Base-by-base conservation (phyloP, 306 rosid species). In the Hippophae rhamnoides region DNA sequence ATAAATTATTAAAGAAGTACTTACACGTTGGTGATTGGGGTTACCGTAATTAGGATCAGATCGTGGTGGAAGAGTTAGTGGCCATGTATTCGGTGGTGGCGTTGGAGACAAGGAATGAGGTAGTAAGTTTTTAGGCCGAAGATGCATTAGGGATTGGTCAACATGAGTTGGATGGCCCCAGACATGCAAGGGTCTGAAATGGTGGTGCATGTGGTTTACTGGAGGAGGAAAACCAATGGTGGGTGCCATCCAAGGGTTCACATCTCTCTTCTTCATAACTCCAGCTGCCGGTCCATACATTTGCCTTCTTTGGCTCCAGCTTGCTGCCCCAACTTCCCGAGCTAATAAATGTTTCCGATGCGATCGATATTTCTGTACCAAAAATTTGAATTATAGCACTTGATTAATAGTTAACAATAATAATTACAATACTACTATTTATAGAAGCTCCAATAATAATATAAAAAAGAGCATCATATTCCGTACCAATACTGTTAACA, bases 311-410 rank as follows among this genome's bases (percentile, higher is more conserved):
- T 85, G 87, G 40, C 77, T 87, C 98, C 95, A 87, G 60, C 78
- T 85, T 47, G 96, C 95, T 7, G 98, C 96, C 67, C 83, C 96
- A 7, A 95, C 96, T 56, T 92, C 98, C 62, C 96, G 95, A 6
- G 95, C 98, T 13, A 83, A 67, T 79, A 92, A 64, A 74, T 92
- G 98, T 67, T 85, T 92, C 69, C 93, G 80, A 75, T 85, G 96
- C 4, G 96, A 92, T 52, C 98, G 68, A 71, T 92, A 87, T 77
- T 92, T 92, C 98, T 92, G 86, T 57, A 66, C 57, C 38, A 31
- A 31, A 31, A 31, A 2, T 31, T 31, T 31, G 38, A 31, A 31
- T 31, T 18, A 18, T 18, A 18, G 23, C 23, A 0, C 23, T 18
- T 18, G 23, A 0, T 18, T 18, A 18, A 18, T 18, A 18, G 23